These are phyloP conservation scores for Candida gigantensis DNA, from an alignment of 1,139 yeast species.

Conservation along the genomic window DNA sequence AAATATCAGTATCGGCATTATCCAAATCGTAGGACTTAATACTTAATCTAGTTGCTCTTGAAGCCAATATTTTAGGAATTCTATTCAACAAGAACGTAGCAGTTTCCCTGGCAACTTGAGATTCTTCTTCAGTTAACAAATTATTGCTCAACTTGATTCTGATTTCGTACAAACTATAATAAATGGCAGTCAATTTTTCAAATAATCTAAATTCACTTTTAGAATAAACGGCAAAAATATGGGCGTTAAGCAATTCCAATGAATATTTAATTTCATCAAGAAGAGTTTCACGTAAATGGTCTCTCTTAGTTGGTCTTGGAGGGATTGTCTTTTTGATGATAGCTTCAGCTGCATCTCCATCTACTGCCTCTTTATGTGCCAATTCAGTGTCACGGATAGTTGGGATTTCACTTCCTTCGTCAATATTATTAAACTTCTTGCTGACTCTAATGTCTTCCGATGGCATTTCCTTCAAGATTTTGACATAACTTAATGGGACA, in stretches of 20 bases:
- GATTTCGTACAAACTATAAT: slow-evolving; percentile 62
- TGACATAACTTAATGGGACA: slow-evolving; percentile 60
- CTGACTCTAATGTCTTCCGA: slow-evolving; percentile 26
- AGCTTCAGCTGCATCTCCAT: slow-evolving; percentile 19
- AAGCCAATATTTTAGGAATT: slow-evolving; percentile 65
- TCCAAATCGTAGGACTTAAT: slow-evolving; percentile 42
- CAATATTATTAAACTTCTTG: slow-evolving; percentile 35
- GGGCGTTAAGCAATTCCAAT: slow-evolving; percentile 57
- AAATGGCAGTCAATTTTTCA: slow-evolving; percentile 53
- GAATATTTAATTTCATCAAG: slow-evolving; percentile 60
- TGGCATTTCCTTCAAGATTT: slow-evolving; percentile 36
- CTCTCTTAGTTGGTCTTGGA: slow-evolving; percentile 43
- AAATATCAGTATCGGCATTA: slow-evolving; percentile 55
- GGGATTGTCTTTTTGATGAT: slow-evolving; percentile 40
- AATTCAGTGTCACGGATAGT: slow-evolving; percentile 44
- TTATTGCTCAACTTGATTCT: slow-evolving; percentile 59
- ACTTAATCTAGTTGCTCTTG: slow-evolving; percentile 45
- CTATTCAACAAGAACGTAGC: slow-evolving; percentile 63
- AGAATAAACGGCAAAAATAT: slow-evolving; percentile 69
- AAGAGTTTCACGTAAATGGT: slow-evolving; percentile 35
- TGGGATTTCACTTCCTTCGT: slow-evolving; percentile 38
- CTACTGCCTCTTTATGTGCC: slow-evolving; percentile 32
- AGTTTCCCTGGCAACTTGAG: slow-evolving; percentile 53
- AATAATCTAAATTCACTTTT: slow-evolving; percentile 67
- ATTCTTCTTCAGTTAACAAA: slow-evolving; percentile 62